phyloP scores from a whole-genome alignment of 73 alveolate species.

The Tetrahymena borealis region DNA sequence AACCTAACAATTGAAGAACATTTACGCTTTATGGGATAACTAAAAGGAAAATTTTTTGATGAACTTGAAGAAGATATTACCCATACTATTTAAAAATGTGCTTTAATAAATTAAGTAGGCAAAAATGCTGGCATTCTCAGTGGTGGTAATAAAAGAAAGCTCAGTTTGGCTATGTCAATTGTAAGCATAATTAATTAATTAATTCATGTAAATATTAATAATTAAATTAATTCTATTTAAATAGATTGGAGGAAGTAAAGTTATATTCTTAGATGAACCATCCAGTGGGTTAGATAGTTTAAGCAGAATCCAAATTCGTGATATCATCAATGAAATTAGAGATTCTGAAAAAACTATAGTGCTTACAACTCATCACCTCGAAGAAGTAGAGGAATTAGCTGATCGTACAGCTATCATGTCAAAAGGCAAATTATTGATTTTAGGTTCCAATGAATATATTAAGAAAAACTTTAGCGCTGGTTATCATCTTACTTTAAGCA shows the following conservation, averaged over 20 bases:
- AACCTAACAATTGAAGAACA: conserved; percentile 51
- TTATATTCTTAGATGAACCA: conserved; percentile 68
- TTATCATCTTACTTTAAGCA: conserved; percentile 53
- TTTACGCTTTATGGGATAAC: conserved; percentile 32
- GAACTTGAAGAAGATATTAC: neutral
- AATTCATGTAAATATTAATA: neutral
- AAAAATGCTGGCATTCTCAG: conserved; percentile 30
- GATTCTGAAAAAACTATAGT: conserved; percentile 42
- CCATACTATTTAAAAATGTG: neutral
- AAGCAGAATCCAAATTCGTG: conserved; percentile 53
- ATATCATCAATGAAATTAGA: conserved; percentile 26
- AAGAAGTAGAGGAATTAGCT: conserved; percentile 89
- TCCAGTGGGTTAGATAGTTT: conserved; percentile 62
- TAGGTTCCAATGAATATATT: conserved; percentile 58
- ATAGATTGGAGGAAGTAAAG: conserved; percentile 51
- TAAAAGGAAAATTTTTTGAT: conserved; percentile 23
- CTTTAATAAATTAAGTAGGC: conserved; percentile 16
- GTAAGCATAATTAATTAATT: neutral
- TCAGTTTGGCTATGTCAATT: conserved; percentile 58
- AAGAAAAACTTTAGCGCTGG: conserved; percentile 64
- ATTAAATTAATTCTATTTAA: neutral
- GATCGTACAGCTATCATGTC: conserved; percentile 78
- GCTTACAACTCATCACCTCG: conserved; percentile 81
- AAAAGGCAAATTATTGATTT: conserved; percentile 67
- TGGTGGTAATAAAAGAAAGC: conserved; percentile 73